Evolutionary conservation across 1,139 yeast species (phyloP).

Genomic region (Tardiomyces blankii): DNA sequence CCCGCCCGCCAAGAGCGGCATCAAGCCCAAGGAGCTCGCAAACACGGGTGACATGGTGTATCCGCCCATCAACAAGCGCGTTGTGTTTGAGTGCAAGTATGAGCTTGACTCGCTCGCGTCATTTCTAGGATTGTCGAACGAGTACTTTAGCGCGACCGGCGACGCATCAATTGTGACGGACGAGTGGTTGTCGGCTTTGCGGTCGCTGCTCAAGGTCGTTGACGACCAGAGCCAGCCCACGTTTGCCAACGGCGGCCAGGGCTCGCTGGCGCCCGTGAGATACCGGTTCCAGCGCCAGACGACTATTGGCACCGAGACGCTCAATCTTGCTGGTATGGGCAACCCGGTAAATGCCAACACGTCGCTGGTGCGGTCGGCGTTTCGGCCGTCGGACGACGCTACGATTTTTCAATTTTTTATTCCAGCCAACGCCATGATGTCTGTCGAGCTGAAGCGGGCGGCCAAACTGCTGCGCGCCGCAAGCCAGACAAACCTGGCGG

Average conservation of each 20-base stretch:
- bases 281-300: slow-evolving; percentile 70
- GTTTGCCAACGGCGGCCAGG: slow-evolving; percentile 43
- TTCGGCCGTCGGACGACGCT: slow-evolving; percentile 87
- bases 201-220: slow-evolving; percentile 41
- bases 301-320: slow-evolving; percentile 68
- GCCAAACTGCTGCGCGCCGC: slow-evolving; percentile 15
- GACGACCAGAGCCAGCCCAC: slow-evolving; percentile 55
- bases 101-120: slow-evolving; percentile 83
- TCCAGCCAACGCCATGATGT: slow-evolving; percentile 77
- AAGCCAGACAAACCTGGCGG: slow-evolving; percentile 14
- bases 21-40: slow-evolving; percentile 33
- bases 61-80: slow-evolving; percentile 59
- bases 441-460: slow-evolving; percentile 46
- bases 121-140: slow-evolving; percentile 63
- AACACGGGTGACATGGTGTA: slow-evolving; percentile 54
- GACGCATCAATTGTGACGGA: slow-evolving; percentile 41
- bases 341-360: slow-evolving; percentile 68
- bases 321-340: slow-evolving; percentile 68
- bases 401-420: slow-evolving; percentile 69
- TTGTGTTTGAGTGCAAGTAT: slow-evolving; percentile 82
- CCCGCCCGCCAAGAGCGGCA: slow-evolving; percentile 58
- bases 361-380: slow-evolving; percentile 73
- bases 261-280: slow-evolving; percentile 3
- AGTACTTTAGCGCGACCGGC: slow-evolving; percentile 45
- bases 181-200: slow-evolving; percentile 51